Evolutionary conservation across 73 alveolate species (phyloP).

Genomic region (Tetrahymena elliotti): DNA sequence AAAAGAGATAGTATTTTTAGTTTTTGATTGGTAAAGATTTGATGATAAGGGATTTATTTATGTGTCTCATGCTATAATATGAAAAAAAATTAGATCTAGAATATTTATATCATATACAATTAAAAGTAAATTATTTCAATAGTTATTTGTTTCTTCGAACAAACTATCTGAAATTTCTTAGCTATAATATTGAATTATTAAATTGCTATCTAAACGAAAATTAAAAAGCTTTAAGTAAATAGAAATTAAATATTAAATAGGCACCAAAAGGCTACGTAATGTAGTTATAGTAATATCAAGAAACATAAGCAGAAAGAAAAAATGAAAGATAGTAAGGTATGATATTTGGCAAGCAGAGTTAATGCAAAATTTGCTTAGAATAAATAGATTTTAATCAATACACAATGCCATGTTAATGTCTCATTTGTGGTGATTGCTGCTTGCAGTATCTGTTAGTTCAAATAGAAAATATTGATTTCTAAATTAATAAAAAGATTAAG

Average conservation of each 20-base stretch:
- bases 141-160: neutral
- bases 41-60: neutral
- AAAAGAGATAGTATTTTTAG: no score
- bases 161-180: neutral
- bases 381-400: neutral
- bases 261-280: neutral
- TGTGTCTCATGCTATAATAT: neutral
- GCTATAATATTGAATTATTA: neutral
- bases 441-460: neutral
- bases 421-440: neutral
- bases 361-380: neutral
- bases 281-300: neutral
- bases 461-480: neutral
- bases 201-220: neutral
- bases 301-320: neutral
- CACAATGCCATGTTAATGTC: neutral
- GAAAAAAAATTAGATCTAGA: neutral
- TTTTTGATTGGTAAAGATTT: neutral
- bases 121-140: neutral
- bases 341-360: neutral
- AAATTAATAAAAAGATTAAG: neutral
- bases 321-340: neutral
- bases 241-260: neutral
- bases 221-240: no score
- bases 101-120: neutral